Base-by-base conservation (phyloP, 2,329 filamentous ascomycete genomes). In the Colletotrichum tanaceti region DNA sequence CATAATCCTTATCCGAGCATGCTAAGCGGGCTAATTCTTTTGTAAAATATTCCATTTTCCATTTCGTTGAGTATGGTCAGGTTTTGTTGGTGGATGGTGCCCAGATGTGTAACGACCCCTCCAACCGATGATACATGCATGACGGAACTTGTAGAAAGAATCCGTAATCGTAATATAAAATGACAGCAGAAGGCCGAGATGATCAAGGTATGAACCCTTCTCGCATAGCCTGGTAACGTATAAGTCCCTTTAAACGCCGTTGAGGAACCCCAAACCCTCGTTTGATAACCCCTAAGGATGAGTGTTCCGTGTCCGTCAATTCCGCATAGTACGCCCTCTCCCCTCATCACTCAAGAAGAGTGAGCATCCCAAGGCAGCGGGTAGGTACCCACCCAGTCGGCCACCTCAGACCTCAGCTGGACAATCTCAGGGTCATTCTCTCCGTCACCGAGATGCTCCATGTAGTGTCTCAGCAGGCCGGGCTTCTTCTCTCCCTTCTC, bases 321-420 rank as follows among this genome's bases (percentile, higher is more conserved):
- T 41, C 58, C 32, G 41, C 20, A 47, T 24, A 50, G 22, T 18
- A 39, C 24, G 20, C 50, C 24, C 18, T 57, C 10, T 28, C 22
- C 32, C 16, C 11, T 24, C 13, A 22, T 20, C 43, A 11, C 16
- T 57, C 24, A 68, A 35, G 62, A 39, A 80, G 65, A 60, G 80
- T 77, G 65, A 20, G 49, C 47, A 59, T 87, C 84, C 91, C 91
- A 93, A 13, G 91, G 91, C 72, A 93, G 79, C 3, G 89, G 86
- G 75, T 93, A 93, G 1, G 90, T 92, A 59, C 90, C 88, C 13
- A 92, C 91, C 91, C 91, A 94, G 74, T 91, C 89, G 73, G 89
- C 87, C n/a, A 94, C 91, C 80, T 93, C 91, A 72, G 88, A 87
- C 73, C 89, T 86, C 73, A 94, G 81, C 80, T 92, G 89, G 24